A percentile compares a stretch with the other conserved stretches of the same genome.
These are phyloP conservation scores for Moesziomyces antarcticus DNA, from an alignment of 1,284 basidiomycete genomes.

Conservation along the genomic window DNA sequence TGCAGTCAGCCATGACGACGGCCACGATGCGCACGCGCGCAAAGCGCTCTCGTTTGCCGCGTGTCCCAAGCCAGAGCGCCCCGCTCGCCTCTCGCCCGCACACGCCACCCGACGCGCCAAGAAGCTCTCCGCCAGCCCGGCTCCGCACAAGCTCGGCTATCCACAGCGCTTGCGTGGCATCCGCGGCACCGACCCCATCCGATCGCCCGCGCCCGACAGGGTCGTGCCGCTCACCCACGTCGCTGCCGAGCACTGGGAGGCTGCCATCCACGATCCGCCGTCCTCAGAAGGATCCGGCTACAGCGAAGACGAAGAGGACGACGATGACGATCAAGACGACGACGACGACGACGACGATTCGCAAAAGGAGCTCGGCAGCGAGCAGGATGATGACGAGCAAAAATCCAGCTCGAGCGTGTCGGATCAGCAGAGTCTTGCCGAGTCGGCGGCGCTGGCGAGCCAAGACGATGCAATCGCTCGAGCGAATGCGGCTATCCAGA, in stretches of 20 bases:
- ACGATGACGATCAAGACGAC: conserved; percentile 15
- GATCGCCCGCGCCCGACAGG: conserved; percentile 36
- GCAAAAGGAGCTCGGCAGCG: background rate
- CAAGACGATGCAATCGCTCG: background rate
- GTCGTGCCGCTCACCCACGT: background rate
- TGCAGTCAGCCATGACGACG: conserved; percentile 8
- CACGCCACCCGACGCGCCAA: conserved; percentile 10
- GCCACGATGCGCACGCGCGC: conserved; percentile 5
- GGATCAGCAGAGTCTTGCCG: conserved; percentile 13
- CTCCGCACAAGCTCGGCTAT: conserved; percentile 39
- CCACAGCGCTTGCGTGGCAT: conserved; percentile 35
- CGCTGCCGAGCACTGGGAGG: conserved; percentile 5
- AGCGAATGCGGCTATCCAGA: too few relatives aligned
- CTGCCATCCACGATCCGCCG: conserved; percentile 3
- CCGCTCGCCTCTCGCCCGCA: conserved; percentile 17
- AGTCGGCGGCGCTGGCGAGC: conserved; percentile 10
- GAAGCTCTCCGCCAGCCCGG: conserved; percentile 44
- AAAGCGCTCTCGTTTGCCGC: conserved; percentile 32
- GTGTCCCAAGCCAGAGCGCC: conserved; percentile 37
- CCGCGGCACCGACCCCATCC: conserved; percentile 33
- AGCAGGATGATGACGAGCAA: conserved; percentile 11
- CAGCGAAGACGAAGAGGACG: conserved; percentile 49
- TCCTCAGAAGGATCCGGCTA: conserved; percentile 38
- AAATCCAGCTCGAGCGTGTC: conserved; percentile 5
- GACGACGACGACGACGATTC: conserved; percentile 16